These are phyloP conservation scores for Hanseniaspora meyeri DNA, from an alignment of 805 yeast species.

Conservation along the genomic window DNA sequence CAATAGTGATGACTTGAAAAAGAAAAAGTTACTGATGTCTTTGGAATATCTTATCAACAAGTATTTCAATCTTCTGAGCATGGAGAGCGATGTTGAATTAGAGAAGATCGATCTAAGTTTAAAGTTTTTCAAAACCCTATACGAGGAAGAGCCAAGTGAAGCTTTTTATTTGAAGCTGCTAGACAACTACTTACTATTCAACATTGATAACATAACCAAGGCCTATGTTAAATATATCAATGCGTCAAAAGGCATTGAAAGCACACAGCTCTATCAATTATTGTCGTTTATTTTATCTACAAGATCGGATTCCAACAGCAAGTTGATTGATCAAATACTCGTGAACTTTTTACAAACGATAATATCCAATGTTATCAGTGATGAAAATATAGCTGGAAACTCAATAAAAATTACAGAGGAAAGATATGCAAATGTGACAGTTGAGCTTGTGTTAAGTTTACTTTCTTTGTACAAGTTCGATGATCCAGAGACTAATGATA, in stretches of 20 bases:
- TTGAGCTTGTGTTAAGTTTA: not conserved
- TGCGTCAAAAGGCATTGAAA: not conserved
- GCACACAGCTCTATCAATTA: not conserved
- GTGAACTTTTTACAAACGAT: not conserved
- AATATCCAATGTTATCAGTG: not conserved
- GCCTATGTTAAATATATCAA: not conserved
- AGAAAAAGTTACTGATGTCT: slow-evolving; percentile 7
- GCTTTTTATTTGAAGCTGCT: not conserved
- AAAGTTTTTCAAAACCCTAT: not conserved
- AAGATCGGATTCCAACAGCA: not conserved
- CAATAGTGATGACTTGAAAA: not conserved
- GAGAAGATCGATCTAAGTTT: not conserved
- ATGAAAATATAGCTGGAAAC: not conserved
- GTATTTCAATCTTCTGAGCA: not conserved
- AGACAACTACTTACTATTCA: slow-evolving; percentile 10
- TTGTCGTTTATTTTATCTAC: not conserved
- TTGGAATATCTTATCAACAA: slow-evolving; percentile 8
- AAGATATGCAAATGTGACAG: not conserved
- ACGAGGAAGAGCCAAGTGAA: not conserved
- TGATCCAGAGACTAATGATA: not conserved
- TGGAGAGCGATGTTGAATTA: not conserved
- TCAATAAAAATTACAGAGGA: not conserved
- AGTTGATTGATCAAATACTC: not conserved
- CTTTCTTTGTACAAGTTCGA: not conserved
- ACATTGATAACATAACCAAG: not conserved